Conservation (phyloP, 176 grass and related monocot species). For the Carex cristatella region DNA sequence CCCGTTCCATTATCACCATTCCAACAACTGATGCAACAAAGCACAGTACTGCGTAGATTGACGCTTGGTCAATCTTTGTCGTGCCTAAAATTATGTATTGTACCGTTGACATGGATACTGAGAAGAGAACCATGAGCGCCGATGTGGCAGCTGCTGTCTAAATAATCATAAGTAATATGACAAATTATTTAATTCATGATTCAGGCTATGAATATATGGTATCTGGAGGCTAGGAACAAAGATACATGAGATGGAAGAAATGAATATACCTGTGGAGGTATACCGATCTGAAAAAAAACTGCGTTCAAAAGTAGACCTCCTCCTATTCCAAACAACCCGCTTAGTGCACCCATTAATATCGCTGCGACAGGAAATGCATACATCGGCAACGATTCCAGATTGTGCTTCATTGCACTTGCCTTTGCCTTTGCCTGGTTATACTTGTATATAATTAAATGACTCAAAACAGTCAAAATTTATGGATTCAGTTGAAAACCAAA, state of each 20-base stretch:
- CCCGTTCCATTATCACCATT: constrained; percentile 24
- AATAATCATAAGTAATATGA: neutral
- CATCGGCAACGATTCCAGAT: constrained; percentile 27
- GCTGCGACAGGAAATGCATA: constrained; percentile 42
- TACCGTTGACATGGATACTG: constrained; percentile 74
- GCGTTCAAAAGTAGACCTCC: constrained; percentile 74
- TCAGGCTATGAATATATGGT: no score
- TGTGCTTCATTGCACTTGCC: constrained; percentile 8
- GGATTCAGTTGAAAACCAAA: no score
- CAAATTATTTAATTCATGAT: neutral
- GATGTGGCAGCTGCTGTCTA: constrained; percentile 58
- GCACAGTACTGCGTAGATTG: constrained; percentile 44
- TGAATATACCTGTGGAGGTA: constrained; percentile 51
- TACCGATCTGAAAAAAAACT: constrained; percentile 78
- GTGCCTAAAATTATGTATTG: constrained; percentile 74
- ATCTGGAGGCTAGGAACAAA: neutral
- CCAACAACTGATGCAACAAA: constrained; percentile 52
- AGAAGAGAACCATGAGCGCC: constrained; percentile 74
- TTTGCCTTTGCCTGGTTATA: neutral
- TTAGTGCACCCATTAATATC: constrained; percentile 55
- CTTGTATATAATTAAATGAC: neutral
- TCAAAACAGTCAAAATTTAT: neutral
- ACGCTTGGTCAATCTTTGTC: constrained; percentile 36
- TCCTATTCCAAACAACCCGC: constrained; percentile 85
- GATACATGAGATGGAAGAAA: no score